Conservation (phyloP, 352 stramenopile species). For the Pythium brassicae region DNA sequence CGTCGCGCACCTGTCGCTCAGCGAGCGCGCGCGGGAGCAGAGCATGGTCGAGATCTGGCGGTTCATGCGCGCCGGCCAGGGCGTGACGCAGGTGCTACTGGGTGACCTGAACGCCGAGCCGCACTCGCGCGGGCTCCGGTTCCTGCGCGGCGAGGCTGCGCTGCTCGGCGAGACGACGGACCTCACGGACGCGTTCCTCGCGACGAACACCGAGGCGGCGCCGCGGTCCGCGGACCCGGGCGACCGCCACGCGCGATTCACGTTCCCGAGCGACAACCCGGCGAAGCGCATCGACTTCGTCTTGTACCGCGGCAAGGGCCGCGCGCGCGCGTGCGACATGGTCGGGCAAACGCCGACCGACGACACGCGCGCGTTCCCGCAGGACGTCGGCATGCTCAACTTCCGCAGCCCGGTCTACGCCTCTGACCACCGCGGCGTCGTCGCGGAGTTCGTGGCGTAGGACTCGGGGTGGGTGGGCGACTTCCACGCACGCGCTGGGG, state of each 20-base stretch:
- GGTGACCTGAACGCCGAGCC: conserved; percentile 87
- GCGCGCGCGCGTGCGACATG: conserved; percentile 64
- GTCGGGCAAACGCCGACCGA: conserved; percentile 68
- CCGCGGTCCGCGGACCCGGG: conserved; percentile 39
- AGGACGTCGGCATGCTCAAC: conserved; percentile 78
- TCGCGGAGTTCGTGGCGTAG: conserved; percentile 48
- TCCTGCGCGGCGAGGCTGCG: conserved; percentile 58
- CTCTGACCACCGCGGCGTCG: conserved; percentile 80
- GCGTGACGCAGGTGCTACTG: conserved; percentile 69
- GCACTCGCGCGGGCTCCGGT: conserved; percentile 71
- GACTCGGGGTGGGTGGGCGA: not conserved
- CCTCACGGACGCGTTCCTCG: conserved; percentile 75
- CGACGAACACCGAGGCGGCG: conserved; percentile 51
- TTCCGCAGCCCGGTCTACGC: conserved; percentile 73
- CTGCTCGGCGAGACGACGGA: conserved; percentile 55
- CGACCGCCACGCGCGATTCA: conserved; percentile 62
- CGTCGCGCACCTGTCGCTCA: conserved; percentile 83
- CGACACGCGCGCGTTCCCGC: conserved; percentile 50
- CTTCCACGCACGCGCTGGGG: too few relatives aligned
- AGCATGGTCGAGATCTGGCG: conserved; percentile 79
- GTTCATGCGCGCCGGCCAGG: conserved; percentile 65
- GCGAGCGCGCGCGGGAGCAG: conserved; percentile 62
- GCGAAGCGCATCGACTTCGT: conserved; percentile 88
- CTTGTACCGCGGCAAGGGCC: conserved; percentile 60
- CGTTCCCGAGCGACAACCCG: conserved; percentile 82